Evolutionary conservation across 345 rosid species (phyloP), one percentile per base, ranked within the genome.

Genomic region (Heritiera littoralis): DNA sequence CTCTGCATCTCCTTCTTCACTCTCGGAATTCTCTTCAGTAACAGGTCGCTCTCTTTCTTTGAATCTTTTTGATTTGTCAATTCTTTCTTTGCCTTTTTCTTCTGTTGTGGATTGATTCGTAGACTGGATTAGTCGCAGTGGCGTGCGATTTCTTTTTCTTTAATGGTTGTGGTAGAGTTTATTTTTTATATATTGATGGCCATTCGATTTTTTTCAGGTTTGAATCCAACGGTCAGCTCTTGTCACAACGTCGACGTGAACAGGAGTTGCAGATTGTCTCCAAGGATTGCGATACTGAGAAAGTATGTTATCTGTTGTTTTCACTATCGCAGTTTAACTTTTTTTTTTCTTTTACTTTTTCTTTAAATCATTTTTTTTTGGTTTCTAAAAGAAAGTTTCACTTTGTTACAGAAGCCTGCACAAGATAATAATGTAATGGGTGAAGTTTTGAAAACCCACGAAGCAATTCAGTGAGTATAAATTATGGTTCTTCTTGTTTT

Each of bases 381-480:
- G 13, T 28, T 41, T 20, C n/a, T 38, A 65, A 43, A 59, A 55
- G 7, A 5, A 74, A 63, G 56, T 41, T 4, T 9, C 55, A 7
- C n/a, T 49, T 1, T 52, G 54, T 60, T 18, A 18, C 83, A 81
- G 91, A 88, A 89, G 75, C 81, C 80, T 66, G 51, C 85, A 5
- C 73, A 80, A 43, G 86, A 88, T 48, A 85, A 85, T 79, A 86
- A 86, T 86, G 97, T 87, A 23, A 86, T 86, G 85, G 84, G 81
- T 46, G 82, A 92, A 87, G 97, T 89, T 81, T 35, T 89, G 79
- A 92, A 84, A 82, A 90, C 98, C 64, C 97, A 90, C 4, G 91
- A 91, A 81, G 94, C 95, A 55, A 86, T 94, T 81, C 88, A 89
- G 99, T 94, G 88, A 89, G 99, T 90, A 49, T 30, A 15, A 18